Evolutionary conservation across 2,329 filamentous ascomycete genomes (phyloP).

Genomic region (Biscogniauxia marginata): DNA sequence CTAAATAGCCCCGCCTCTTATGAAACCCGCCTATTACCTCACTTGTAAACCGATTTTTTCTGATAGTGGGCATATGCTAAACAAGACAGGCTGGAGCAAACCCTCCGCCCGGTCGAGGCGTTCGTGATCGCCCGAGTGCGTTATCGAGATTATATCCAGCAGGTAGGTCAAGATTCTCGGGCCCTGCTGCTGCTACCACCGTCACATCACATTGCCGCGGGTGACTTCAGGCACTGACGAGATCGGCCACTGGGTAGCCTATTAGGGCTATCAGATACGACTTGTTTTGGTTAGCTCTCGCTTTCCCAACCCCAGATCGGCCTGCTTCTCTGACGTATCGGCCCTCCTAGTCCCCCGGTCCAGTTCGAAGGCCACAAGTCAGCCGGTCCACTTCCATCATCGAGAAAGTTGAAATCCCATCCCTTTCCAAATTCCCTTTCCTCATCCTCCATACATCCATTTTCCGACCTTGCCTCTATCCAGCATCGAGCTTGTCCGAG

Average conservation of each 20-base stretch:
- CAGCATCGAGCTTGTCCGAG: not conserved
- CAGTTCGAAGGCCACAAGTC: conserved; percentile 1
- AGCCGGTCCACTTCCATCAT: conserved; percentile 15
- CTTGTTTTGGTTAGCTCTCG: not conserved
- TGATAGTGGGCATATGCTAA: not conserved
- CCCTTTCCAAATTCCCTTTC: conserved; percentile 11
- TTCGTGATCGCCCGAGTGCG: not conserved
- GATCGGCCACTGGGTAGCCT: not conserved
- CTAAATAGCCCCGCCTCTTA: not conserved
- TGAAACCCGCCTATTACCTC: not conserved
- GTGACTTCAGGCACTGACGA: not conserved
- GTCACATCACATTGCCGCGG: too few species aligned
- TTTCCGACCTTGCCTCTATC: not conserved
- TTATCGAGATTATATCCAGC: too few species aligned
- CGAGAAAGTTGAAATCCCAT: conserved; percentile 24
- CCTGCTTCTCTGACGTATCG: not conserved
- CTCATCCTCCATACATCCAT: not conserved
- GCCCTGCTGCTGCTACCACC: too few species aligned
- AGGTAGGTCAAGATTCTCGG: too few species aligned
- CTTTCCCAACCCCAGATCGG: not conserved
- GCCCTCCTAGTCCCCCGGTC: not conserved
- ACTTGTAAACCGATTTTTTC: not conserved
- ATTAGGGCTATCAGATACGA: not conserved
- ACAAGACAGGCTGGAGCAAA: not conserved
- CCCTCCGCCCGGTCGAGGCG: not conserved